Evolutionary conservation across 108 stramenopile species (phyloP).

Genomic region (Pseudonitzschia multiseries): DNA sequence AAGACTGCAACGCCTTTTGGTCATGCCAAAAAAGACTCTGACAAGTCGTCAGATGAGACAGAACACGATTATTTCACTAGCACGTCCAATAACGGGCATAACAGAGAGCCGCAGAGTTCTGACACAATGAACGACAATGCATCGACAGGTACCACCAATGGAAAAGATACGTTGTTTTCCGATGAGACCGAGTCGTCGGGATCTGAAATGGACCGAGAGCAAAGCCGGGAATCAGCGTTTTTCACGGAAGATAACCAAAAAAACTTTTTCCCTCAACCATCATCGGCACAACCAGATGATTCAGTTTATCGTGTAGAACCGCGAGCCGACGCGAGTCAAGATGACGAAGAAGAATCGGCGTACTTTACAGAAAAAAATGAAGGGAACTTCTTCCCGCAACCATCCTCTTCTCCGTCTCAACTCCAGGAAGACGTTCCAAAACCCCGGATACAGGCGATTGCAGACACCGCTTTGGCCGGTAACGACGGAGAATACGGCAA

Average conservation of each 20-base stretch:
- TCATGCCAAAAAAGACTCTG: not conserved
- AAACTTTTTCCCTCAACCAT: not conserved
- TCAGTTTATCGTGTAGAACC: not conserved
- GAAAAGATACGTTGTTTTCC: not conserved
- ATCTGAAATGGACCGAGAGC: not conserved
- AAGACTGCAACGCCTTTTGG: too few relatives aligned
- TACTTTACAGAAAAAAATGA: not conserved
- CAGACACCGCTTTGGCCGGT: not conserved
- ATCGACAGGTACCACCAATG: not conserved
- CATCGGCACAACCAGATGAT: not conserved
- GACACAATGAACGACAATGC: not conserved
- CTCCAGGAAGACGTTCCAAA: not conserved
- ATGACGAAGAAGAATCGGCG: not conserved
- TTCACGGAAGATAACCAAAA: slow-evolving; percentile 1
- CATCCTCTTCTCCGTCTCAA: not conserved
- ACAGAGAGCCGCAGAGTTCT: not conserved
- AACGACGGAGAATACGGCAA: slow-evolving; percentile 6
- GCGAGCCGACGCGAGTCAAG: not conserved
- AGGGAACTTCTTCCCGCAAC: not conserved
- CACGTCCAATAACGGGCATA: not conserved
- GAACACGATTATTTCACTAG: slow-evolving; percentile 2
- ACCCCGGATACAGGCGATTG: slow-evolving; percentile 4
- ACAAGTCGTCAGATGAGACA: not conserved
- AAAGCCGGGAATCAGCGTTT: not conserved
- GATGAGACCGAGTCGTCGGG: not conserved